A percentile compares a stretch with the other conserved stretches of the same genome.
phyloP scores from a whole-genome alignment of 73 alveolate genomes.

The Tetrahymena borealis region DNA sequence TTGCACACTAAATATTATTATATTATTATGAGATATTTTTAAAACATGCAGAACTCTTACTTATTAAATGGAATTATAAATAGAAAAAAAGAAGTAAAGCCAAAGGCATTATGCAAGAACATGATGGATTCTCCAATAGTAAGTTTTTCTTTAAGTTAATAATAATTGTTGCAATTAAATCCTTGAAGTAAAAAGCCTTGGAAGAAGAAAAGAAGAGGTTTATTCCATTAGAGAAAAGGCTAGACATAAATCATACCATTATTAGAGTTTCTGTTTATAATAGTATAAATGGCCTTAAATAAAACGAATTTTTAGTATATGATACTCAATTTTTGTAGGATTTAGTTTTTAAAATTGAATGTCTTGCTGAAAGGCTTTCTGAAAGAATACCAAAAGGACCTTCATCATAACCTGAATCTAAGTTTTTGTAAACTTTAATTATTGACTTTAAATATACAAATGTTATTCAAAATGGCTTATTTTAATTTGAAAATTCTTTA shows the following conservation, averaged over 20 bases:
- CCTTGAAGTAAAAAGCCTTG: background rate
- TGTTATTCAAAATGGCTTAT: too few species aligned
- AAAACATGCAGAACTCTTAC: too few species aligned
- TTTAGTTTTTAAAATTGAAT: background rate
- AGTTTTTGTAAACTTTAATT: background rate
- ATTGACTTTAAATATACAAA: background rate
- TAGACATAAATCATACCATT: background rate
- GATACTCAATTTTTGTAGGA: background rate
- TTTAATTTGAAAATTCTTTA: too few species aligned
- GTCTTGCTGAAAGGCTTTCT: background rate
- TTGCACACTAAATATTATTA: too few species aligned
- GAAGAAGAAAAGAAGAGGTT: background rate
- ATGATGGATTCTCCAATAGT: background rate
- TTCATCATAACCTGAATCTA: background rate
- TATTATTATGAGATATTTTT: too few species aligned
- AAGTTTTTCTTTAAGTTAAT: background rate
- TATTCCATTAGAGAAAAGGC: background rate
- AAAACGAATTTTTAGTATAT: background rate
- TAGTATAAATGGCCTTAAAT: background rate
- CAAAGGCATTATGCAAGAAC: background rate
- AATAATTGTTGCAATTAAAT: background rate
- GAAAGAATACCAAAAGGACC: background rate
- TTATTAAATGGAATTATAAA: too few species aligned
- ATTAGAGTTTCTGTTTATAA: background rate
- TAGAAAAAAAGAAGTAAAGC: background rate